Base-by-base conservation (phyloP, 2,329 filamentous ascomycete species). In the Thielaviopsis populi region DNA sequence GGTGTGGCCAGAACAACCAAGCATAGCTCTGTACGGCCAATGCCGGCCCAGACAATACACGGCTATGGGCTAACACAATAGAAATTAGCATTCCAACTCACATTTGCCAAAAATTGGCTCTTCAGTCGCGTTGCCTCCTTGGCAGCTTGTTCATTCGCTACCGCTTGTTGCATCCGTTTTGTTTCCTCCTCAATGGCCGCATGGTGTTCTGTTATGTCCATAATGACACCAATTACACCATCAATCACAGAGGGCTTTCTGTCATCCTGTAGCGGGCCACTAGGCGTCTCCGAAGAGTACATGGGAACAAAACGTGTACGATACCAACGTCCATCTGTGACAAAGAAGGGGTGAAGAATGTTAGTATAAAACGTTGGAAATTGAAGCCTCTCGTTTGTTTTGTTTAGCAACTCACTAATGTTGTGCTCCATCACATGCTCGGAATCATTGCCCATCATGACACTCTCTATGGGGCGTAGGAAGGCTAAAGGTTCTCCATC, bases 51-150 rank as follows among this genome's bases (percentile, higher is more conserved):
- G n/a, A n/a, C 10, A 37, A 7, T n/a, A 53, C 71, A 30, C 2
- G 11, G 11, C 2, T 2, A 1, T 17, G 13, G 24, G 8, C 2
- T 42, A 2, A 37, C 10, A 27, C n/a, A 37, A 37, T n/a, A 24
- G 5, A 43, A 42, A 22, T 4, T 40, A 27, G 7, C 61, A 37
- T 56, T 1, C 30, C 3, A 5, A 68, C 74, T 69, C 60, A 77
- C 75, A 58, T 89, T 89, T 15, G 87, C 87, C 5, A 90, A 75
- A 69, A 91, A 91, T 68, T 89, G 87, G 68, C 84, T 88, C 75
- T 92, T 94, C 70, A 92, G 80, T 63, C 87, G 80, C 69, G 85
- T 90, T 1, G 88, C 88, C 72, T 91, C 88, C 70, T 89, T 91
- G 1, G 88, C 88, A 17, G 88, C 87, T 7, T 83, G 83, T 70